These are phyloP conservation scores for Ceratocystis colombiana DNA, from an alignment of 2,329 filamentous ascomycete species.

Conservation along the genomic window DNA sequence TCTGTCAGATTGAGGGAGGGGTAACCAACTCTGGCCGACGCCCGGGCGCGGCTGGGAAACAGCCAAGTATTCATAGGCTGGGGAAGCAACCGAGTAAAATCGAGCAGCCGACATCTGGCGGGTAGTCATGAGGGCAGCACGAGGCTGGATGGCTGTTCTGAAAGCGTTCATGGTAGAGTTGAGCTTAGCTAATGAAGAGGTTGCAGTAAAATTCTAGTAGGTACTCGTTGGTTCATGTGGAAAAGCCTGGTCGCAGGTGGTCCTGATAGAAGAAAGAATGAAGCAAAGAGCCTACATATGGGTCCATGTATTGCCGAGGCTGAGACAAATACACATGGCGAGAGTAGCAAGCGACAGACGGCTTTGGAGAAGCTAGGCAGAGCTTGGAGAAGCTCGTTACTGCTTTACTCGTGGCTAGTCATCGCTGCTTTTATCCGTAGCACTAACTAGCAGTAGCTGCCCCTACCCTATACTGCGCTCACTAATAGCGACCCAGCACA, in stretches of 20 bases:
- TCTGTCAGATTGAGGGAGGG: too few species aligned
- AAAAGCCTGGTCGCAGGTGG: too few species aligned
- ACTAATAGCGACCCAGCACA: background rate
- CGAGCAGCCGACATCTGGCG: background rate
- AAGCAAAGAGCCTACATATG: background rate
- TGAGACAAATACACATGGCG: background rate
- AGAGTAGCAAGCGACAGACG: background rate
- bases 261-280: background rate
- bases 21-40: constrained; percentile 66
- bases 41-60: constrained; percentile 77
- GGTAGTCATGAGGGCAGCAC: too few species aligned
- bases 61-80: constrained; percentile 68
- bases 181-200: background rate
- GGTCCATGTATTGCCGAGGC: background rate
- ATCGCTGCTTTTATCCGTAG: background rate
- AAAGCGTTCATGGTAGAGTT: constrained; percentile 7
- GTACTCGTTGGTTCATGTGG: too few species aligned
- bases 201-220: background rate
- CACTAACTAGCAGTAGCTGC: background rate
- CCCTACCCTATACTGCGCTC: too few species aligned
- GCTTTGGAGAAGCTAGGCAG: background rate
- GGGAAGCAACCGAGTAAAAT: constrained; percentile 29
- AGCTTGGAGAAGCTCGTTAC: constrained; percentile 2
- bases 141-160: background rate
- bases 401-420: too few species aligned